Percentiles rank a stretch among this genome's conserved stretches.
These are phyloP conservation scores for Maudiozyma turicensis DNA, from an alignment of 805 yeast genomes.

Conservation along the genomic window DNA sequence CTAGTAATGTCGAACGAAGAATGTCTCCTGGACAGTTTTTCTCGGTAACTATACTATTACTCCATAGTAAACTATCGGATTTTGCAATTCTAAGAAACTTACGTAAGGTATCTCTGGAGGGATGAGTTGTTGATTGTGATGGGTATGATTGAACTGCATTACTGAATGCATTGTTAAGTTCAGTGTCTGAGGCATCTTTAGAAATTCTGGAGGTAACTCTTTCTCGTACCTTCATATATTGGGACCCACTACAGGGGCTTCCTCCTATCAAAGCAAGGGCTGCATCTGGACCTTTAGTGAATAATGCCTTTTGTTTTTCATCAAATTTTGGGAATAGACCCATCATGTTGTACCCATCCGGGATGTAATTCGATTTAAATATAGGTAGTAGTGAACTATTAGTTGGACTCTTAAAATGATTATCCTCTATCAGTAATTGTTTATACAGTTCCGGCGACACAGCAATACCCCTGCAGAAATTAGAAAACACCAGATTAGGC, in stretches of 20 bases:
- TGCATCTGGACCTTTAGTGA: conserved; percentile 7
- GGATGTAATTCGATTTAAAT: conserved; percentile 5
- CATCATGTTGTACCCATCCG: conserved; percentile 12
- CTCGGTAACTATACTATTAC: conserved; percentile 3
- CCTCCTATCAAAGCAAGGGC: conserved; percentile 7
- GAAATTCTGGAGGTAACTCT: not conserved
- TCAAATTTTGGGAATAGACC: conserved; percentile 20
- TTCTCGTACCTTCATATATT: not conserved
- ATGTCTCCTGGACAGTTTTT: conserved; percentile 20
- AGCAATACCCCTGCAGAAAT: conserved; percentile 21
- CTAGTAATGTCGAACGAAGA: conserved; percentile 13
- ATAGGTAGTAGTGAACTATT: conserved; percentile 9
- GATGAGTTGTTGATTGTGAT: not conserved
- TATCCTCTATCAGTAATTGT: not conserved
- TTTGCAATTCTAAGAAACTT: conserved; percentile 4
- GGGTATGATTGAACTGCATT: not conserved
- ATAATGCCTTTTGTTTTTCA: conserved; percentile 7
- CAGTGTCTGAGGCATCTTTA: not conserved
- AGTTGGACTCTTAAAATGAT: conserved; percentile 12
- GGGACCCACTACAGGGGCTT: not conserved
- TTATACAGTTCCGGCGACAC: conserved; percentile 7
- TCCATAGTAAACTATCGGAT: conserved; percentile 10
- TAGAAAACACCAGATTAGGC: conserved; percentile 14
- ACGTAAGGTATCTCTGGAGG: conserved; percentile 2
- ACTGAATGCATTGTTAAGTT: not conserved